Evolutionary conservation across 305 asterid genomes (phyloP), one percentile per base, ranked within the genome.

Genomic region (Petunia hybrid): DNA sequence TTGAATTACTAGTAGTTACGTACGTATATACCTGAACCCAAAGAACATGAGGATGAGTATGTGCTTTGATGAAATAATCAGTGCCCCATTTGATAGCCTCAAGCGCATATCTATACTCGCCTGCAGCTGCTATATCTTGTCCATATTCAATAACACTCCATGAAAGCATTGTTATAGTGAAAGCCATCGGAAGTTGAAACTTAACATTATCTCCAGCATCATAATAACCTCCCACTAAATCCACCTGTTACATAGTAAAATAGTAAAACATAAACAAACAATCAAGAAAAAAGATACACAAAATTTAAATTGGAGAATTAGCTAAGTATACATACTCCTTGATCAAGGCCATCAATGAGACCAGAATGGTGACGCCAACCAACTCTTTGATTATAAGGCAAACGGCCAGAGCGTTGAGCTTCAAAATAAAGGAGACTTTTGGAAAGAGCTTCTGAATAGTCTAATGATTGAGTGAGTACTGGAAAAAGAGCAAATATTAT

Each of bases 1-100:
- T 12, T 53, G 10, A 10, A n/a, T n/a, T n/a, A n/a, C n/a, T n/a
- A n/a, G n/a, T n/a, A n/a, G n/a, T n/a, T n/a, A n/a, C n/a, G n/a
- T n/a, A n/a, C n/a, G n/a, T n/a, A n/a, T n/a, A n/a, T 10, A 94
- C 99, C 97, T 95, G 97, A 40, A 92, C 91, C 99, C 99, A 95
- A 1, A 93, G 82, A 45, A 92, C 94, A 81, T 90, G 76, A 13
- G 95, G 97, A 66, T 89, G 91, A 73, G 97, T 86, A 79, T 92
- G 99, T 0, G 98, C 95, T 85, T 93, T 95, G 64, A 92, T 91
- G 95, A 95, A 93, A 76, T 93, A 93, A 88, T 95, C 97, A n/a
- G 97, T 92, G 4, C 97, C 98, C 97, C 99, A 95, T 78, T 95
- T 95, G 77, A 95, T 92, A 0, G 98, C 98, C 66, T 93, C 92